A percentile compares a stretch with the other conserved stretches of the same genome.
phyloP scores from a whole-genome alignment of 2,329 filamentous ascomycete species.

The Ophiosphaerella korrae region DNA sequence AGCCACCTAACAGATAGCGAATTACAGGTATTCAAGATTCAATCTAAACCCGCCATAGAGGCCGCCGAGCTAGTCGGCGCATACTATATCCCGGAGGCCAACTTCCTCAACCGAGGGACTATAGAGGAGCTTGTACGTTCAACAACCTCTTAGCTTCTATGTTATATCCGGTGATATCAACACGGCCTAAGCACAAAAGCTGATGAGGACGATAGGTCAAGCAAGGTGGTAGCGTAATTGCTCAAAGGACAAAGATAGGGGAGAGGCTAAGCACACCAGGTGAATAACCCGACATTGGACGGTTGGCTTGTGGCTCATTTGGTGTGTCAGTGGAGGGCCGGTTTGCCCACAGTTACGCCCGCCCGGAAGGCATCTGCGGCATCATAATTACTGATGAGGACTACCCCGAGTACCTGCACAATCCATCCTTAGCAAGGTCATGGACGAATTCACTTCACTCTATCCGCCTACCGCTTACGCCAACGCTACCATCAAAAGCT shows the following conservation, averaged over 20 bases:
- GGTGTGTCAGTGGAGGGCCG: slow-evolving; percentile 55
- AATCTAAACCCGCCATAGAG: slow-evolving; percentile 74
- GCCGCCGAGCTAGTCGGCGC: slow-evolving; percentile 76
- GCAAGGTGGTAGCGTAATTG: slow-evolving; percentile 84
- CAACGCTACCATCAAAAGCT: slow-evolving; percentile 46
- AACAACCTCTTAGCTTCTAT: too few species aligned
- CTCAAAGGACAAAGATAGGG: slow-evolving; percentile 80
- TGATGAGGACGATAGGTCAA: slow-evolving; percentile 64
- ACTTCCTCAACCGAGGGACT: slow-evolving; percentile 71
- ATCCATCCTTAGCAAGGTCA: slow-evolving; percentile 81
- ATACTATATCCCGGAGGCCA: slow-evolving; percentile 78
- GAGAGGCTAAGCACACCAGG: slow-evolving; percentile 63
- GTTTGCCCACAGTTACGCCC: slow-evolving; percentile 59
- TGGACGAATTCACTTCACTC: slow-evolving; percentile 83
- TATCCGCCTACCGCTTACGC: slow-evolving; percentile 74
- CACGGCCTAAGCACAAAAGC: not conserved
- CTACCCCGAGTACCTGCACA: slow-evolving; percentile 74
- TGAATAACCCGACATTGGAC: slow-evolving; percentile 6
- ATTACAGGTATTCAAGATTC: slow-evolving; percentile 78
- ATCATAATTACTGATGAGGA: slow-evolving; percentile 56
- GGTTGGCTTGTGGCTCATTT: too few species aligned
- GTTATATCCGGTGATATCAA: too few species aligned
- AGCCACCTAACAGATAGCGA: slow-evolving; percentile 13
- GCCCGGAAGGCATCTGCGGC: slow-evolving; percentile 53
- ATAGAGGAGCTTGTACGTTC: slow-evolving; percentile 32